Base-by-base conservation (phyloP, 164 flowering plant species). In the Chimonanthus praecox region DNA sequence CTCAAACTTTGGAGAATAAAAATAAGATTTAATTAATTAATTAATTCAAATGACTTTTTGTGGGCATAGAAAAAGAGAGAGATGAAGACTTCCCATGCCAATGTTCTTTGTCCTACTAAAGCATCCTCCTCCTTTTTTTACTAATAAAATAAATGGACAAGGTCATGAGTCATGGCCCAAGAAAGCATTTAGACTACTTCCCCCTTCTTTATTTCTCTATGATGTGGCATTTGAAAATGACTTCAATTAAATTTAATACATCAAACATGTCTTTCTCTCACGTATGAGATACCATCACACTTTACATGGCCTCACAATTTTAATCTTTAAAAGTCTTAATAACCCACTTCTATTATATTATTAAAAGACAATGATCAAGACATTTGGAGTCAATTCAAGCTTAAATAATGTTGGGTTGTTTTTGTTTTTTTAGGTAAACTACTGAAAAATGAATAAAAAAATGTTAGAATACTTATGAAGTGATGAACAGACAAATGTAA, bases 191-290 rank as follows among this genome's bases (percentile, higher is more conserved):
- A n/a, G 71, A 21, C 46, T 49, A 51, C 44, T 7, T 54, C 60
- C 50, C 10, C 58, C 11, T 16, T 48, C 9, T 48, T 49, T 70
- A 33, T 70, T 50, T 50, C 63, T 13, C 5, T 21, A 62, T 70
- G 72, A 70, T 33, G 63, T 50, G 47, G 47, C 46, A 21, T 5
- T 9, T 54, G 72, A 70, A 70, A 70, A 54, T 33, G 72, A 70
- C 45, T 49, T 8, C 47, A 54, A 51, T 15, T 21, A 33, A n/a
- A 33, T 33, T 47, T 6, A 16, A 4, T 18, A 21, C 58, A 21
- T 20, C 9, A 1, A 48, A 45, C 15, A 11, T 11, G 60, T 11
- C 16, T 13, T 58, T 47, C 51, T 7, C 33, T 43, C 49, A 4
- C 21, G 3, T 68, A 7, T 68, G 44, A 21, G 49, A 48, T 13